Percentiles rank a stretch among this genome's conserved stretches.
These are phyloP conservation scores for Chlorencoelia australis DNA, from an alignment of 2,329 filamentous ascomycete species.

Conservation along the genomic window DNA sequence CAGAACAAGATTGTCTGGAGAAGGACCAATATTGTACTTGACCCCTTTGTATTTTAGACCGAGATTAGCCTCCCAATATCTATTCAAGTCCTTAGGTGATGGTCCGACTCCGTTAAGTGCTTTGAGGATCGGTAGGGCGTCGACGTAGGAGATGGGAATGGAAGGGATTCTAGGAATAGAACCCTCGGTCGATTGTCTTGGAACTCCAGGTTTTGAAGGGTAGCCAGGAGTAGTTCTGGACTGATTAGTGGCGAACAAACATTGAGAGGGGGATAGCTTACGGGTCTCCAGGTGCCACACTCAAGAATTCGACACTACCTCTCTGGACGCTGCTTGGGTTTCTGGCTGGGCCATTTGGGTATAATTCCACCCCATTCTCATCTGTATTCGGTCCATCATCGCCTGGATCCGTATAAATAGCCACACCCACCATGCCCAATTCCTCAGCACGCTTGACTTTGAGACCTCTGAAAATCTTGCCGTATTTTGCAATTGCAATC, in stretches of 20 bases:
- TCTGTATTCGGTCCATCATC: conserved; percentile 78
- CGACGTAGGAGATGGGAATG: conserved; percentile 77
- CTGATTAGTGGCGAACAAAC: conserved; percentile 41
- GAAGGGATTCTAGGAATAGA: conserved; percentile 80
- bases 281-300: conserved; percentile 61
- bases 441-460: conserved; percentile 92
- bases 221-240: conserved; percentile 78
- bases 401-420: conserved; percentile 83
- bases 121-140: conserved; percentile 79
- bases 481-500: conserved; percentile 80
- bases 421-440: conserved; percentile 73
- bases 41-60: conserved; percentile 57
- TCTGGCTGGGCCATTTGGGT: conserved; percentile 78
- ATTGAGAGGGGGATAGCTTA: conserved; percentile 37
- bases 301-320: conserved; percentile 76
- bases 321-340: conserved; percentile 85
- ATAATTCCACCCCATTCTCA: conserved; percentile 66
- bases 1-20: conserved; percentile 55
- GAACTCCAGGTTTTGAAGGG: conserved; percentile 80
- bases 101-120: conserved; percentile 85
- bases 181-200: conserved; percentile 59
- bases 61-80: conserved; percentile 53
- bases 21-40: conserved; percentile 59
- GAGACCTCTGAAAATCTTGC: conserved; percentile 75
- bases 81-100: conserved; percentile 60